phyloP scores from a whole-genome alignment of 257 asterid species.

The Gardenia jasminoides region DNA sequence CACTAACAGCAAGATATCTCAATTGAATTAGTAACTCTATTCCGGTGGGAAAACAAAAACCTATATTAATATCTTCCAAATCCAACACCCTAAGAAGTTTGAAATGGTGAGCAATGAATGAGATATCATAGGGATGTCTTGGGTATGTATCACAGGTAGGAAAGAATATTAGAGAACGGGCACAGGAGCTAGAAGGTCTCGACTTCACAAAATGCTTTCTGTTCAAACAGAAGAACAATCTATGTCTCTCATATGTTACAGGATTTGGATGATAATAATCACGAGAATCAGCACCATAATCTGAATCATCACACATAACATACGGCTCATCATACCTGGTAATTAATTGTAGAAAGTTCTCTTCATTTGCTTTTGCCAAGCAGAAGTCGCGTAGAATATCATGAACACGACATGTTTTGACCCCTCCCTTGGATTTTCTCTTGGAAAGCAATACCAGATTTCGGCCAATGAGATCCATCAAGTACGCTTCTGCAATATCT shows the following conservation, averaged over 20 bases:
- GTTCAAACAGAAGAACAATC: too few relatives aligned
- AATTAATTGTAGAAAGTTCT: neutral
- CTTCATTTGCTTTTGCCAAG: neutral
- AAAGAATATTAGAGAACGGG: too few relatives aligned
- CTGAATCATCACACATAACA: too few relatives aligned
- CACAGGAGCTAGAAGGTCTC: too few relatives aligned
- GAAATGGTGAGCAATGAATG: neutral
- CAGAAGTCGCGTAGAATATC: neutral
- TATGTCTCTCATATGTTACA: too few relatives aligned
- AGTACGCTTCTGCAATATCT: neutral
- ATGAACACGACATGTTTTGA: neutral
- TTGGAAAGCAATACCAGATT: neutral
- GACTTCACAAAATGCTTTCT: too few relatives aligned
- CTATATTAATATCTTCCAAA: neutral
- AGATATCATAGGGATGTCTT: neutral
- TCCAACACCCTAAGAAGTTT: neutral
- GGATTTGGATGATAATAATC: too few relatives aligned
- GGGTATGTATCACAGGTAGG: too few relatives aligned
- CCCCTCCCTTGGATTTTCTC: conserved; percentile 2
- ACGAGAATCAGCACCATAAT: too few relatives aligned
- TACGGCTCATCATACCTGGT: neutral
- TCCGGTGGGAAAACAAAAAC: conserved; percentile 5
- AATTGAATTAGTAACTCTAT: neutral
- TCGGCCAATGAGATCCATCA: neutral
- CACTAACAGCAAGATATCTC: neutral